phyloP scores from a whole-genome alignment of 257 asterid species.

The Solanum tacnaense region DNA sequence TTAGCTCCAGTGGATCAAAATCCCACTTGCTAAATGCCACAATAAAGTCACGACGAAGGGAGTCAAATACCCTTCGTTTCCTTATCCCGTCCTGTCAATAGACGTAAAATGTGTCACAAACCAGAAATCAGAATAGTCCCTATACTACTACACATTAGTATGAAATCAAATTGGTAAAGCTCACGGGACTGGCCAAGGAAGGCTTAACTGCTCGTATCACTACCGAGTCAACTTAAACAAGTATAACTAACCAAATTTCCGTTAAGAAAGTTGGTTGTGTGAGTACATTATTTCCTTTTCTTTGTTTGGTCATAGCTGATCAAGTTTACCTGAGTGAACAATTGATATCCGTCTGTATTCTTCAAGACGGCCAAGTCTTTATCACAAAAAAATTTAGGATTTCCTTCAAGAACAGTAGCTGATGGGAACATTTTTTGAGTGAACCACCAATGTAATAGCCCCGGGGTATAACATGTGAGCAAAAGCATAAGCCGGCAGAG shows the following conservation, averaged over 20 bases:
- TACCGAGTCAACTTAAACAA: background rate
- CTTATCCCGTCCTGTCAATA: conserved; percentile 46
- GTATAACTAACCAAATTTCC: background rate
- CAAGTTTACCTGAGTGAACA: conserved; percentile 49
- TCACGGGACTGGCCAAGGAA: conserved; percentile 3
- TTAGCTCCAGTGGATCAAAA: conserved; percentile 68
- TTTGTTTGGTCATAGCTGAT: background rate
- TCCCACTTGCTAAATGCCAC: conserved; percentile 89
- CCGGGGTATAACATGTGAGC: conserved; percentile 41
- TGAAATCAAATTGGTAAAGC: background rate
- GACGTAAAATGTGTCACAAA: background rate
- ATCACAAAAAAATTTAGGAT: conserved; percentile 51
- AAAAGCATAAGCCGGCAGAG: conserved; percentile 41
- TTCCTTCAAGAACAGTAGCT: conserved; percentile 59
- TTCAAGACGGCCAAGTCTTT: conserved; percentile 67
- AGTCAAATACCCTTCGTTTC: conserved; percentile 41
- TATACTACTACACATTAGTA: background rate
- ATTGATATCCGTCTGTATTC: conserved; percentile 72
- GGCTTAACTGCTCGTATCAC: background rate
- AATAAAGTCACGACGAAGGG: conserved; percentile 61
- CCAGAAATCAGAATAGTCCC: background rate
- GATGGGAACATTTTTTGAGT: conserved; percentile 82
- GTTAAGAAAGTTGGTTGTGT: background rate
- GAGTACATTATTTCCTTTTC: background rate
- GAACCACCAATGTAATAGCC: conserved; percentile 77